A percentile compares a stretch with the other conserved stretches of the same genome.
phyloP scores from a whole-genome alignment of 257 asterid genomes.

The Solanum peruvianum region DNA sequence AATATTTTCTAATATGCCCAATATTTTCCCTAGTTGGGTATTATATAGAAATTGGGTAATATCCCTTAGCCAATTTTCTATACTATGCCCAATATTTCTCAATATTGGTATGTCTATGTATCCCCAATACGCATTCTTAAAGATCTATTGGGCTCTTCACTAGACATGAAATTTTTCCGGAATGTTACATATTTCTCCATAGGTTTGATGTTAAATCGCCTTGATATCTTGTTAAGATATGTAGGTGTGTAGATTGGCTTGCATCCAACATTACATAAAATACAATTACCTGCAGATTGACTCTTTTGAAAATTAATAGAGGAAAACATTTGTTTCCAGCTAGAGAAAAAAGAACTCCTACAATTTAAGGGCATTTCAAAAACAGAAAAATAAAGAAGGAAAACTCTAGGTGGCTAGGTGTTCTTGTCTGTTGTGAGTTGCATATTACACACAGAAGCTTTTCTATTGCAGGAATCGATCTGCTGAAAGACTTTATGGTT shows the following conservation, averaged over 20 bases:
- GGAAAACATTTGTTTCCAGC: not conserved
- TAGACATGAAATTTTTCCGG: too few relatives aligned
- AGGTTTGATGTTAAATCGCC: not conserved
- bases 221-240: not conserved
- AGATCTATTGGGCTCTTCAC: too few relatives aligned
- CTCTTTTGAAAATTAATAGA: not conserved
- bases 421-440: not conserved
- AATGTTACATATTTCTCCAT: not conserved
- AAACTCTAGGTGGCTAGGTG: not conserved
- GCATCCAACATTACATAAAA: not conserved
- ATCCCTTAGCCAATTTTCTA: too few relatives aligned
- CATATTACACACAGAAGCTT: not conserved
- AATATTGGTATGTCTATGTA: too few relatives aligned
- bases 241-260: not conserved
- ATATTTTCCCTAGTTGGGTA: too few relatives aligned
- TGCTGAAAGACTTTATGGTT: constrained; percentile 71
- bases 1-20: too few relatives aligned
- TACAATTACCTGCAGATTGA: not conserved
- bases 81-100: too few relatives aligned
- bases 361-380: not conserved
- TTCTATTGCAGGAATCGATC: constrained; percentile 46
- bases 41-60: too few relatives aligned
- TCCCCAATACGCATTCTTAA: too few relatives aligned
- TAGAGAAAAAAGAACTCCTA: not conserved
- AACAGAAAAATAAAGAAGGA: not conserved